Base-by-base conservation (phyloP, 2,329 filamentous ascomycete species). In the Colletotrichum siamense region DNA sequence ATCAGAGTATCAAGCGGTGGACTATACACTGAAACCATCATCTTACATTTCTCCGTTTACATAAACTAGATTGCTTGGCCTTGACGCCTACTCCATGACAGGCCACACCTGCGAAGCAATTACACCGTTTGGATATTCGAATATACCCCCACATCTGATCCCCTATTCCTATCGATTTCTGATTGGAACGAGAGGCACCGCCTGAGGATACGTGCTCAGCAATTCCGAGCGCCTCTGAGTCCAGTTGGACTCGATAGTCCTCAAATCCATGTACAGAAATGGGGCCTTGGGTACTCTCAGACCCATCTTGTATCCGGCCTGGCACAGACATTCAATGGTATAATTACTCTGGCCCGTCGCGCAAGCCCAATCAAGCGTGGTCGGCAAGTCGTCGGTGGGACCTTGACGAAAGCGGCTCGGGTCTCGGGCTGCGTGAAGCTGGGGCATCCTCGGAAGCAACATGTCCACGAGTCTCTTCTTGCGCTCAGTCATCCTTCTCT, bases 1-100 rank as follows among this genome's bases (percentile, higher is more conserved):
- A 12, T 0, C 18, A 49, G 18, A 6, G 18, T 12, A 7, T 49
- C 0, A 49, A n/a, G 0, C 1, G 39, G 5, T 0, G 39, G 2
- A 49, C 39, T 0, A 49, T 3, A 0, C 9, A 12, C 39, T 49
- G 9, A 49, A n/a, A 49, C 18, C 39, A 49, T n/a, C 18, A n/a
- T n/a, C 39, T 10, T 49, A 49, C 3, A 49, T 49, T 49, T n/a
- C 18, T n/a, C 39, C 5, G 18, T n/a, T 12, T 12, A n/a, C 18
- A 12, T 49, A 49, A n/a, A n/a, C 2, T 3, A 39, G 16, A 39
- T 3, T 39, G 36, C 16, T 39, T 2, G 1, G 16, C 36, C 1
- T 9, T 18, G 18, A 44, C 39, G 9, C 3, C 39, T 44, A 4
- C 18, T n/a, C 39, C 18, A 6, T 44, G 5, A 44, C 18, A 16